Evolutionary conservation across 2,329 filamentous ascomycete genomes (phyloP).

Genomic region (Podosphaera xanthii): DNA sequence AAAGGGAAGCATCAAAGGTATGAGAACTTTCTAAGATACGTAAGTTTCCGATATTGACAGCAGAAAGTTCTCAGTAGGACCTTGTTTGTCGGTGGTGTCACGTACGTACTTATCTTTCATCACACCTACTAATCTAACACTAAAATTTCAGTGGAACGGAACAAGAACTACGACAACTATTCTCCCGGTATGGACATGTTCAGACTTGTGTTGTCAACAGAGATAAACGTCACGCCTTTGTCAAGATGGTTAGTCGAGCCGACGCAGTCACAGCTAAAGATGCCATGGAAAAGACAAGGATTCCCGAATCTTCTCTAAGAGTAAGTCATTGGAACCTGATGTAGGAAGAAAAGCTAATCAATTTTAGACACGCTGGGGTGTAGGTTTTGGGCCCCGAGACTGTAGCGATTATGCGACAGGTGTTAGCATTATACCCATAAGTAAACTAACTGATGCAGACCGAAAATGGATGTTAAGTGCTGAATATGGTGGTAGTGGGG

Average conservation of each 20-base stretch:
- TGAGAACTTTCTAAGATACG: neutral
- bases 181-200: constrained; percentile 61
- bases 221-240: constrained; percentile 94
- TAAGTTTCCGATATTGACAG: constrained; percentile 5
- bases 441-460: constrained; percentile 83
- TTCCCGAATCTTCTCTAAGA: constrained; percentile 31
- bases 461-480: constrained; percentile 93
- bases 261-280: constrained; percentile 69
- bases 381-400: constrained; percentile 88
- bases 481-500: constrained; percentile 80
- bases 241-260: constrained; percentile 85
- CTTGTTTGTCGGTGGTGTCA: constrained; percentile 88
- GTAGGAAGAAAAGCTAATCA: neutral
- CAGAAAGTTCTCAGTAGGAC: constrained; percentile 63
- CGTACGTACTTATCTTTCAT: constrained; percentile 28
- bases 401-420: constrained; percentile 91
- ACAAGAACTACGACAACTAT: constrained; percentile 57
- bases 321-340: constrained; percentile 7
- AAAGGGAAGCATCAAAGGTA: constrained; percentile 55
- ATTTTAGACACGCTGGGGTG: constrained; percentile 75
- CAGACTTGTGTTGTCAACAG: constrained; percentile 97
- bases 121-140: constrained; percentile 7
- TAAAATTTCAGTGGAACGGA: constrained; percentile 40
- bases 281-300: constrained; percentile 62
- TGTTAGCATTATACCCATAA: constrained; percentile 79